A percentile compares a stretch with the other conserved stretches of the same genome.
Evolutionary conservation across 495 filamentous ascomycete genomes (phyloP).

Genomic region (Xylaria sp.): DNA sequence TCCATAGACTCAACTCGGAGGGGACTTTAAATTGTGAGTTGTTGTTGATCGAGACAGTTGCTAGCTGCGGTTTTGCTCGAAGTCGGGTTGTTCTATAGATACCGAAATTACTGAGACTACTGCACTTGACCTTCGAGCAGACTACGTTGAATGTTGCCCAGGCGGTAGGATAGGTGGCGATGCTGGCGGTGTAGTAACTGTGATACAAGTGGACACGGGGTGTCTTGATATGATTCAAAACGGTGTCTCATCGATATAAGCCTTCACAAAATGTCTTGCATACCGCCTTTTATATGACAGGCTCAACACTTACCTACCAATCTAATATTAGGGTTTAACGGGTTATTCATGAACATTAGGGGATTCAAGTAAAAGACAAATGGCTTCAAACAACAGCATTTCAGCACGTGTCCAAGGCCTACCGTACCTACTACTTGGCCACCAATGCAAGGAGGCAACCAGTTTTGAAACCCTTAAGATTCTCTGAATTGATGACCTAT

Average conservation of each 20-base stretch:
- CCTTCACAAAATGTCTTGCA: no score
- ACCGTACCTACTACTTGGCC: neutral
- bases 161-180: neutral
- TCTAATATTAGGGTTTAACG: neutral
- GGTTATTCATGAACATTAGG: neutral
- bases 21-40: no score
- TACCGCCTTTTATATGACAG: no score
- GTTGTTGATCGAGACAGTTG: neutral
- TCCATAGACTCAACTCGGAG: no score
- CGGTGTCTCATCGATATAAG: neutral
- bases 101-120: neutral
- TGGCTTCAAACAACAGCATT: no score
- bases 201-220: no score
- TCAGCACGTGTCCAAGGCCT: no score
- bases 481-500: neutral
- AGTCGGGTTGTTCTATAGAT: neutral
- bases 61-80: neutral
- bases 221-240: neutral
- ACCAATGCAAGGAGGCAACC: neutral
- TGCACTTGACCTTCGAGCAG: neutral
- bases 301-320: no score
- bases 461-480: neutral
- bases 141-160: no score
- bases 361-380: neutral
- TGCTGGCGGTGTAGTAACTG: neutral